Conservation (phyloP, 257 asterid species). For the Phtheirospermum japonicum region DNA sequence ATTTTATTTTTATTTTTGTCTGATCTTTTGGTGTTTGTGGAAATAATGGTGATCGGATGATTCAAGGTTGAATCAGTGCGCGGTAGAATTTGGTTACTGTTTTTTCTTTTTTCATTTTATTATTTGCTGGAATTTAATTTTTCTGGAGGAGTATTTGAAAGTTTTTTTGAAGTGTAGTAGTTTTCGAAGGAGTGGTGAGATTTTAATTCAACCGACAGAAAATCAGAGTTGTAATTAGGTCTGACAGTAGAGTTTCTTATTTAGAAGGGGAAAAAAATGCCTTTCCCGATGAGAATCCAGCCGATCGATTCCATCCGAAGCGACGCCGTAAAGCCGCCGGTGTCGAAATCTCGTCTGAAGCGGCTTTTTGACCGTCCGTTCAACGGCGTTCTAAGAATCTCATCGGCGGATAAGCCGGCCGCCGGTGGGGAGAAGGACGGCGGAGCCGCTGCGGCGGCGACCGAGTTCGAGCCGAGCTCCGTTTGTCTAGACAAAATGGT, state of each 20-base stretch:
- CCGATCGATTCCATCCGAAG: slow-evolving; percentile 67
- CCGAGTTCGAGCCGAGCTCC: slow-evolving; percentile 85
- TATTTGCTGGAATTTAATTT: background rate
- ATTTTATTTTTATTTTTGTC: slow-evolving; percentile 19
- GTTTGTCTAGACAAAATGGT: slow-evolving; percentile 90
- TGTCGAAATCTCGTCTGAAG: slow-evolving; percentile 65
- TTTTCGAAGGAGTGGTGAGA: slow-evolving; percentile 23
- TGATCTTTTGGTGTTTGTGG: slow-evolving; percentile 23
- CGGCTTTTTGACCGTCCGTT: slow-evolving; percentile 91
- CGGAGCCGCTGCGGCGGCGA: slow-evolving; percentile 26
- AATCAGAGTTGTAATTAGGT: slow-evolving; percentile 28
- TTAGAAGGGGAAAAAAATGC: slow-evolving; percentile 15
- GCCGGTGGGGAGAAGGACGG: slow-evolving; percentile 47
- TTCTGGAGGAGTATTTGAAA: slow-evolving; percentile 20
- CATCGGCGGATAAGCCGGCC: slow-evolving; percentile 52
- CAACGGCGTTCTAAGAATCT: slow-evolving; percentile 53
- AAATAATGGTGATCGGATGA: slow-evolving; percentile 30
- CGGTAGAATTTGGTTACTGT: slow-evolving; percentile 11
- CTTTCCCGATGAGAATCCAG: slow-evolving; percentile 74
- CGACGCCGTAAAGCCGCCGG: slow-evolving; percentile 53
- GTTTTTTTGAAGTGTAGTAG: slow-evolving; percentile 11
- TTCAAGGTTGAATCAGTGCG: slow-evolving; percentile 26
- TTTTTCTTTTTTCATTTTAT: background rate
- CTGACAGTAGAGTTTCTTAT: slow-evolving; percentile 15
- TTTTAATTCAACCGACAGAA: slow-evolving; percentile 25